Evolutionary conservation across 306 rosid genomes (phyloP).

Genomic region (Vigna nakashimae): DNA sequence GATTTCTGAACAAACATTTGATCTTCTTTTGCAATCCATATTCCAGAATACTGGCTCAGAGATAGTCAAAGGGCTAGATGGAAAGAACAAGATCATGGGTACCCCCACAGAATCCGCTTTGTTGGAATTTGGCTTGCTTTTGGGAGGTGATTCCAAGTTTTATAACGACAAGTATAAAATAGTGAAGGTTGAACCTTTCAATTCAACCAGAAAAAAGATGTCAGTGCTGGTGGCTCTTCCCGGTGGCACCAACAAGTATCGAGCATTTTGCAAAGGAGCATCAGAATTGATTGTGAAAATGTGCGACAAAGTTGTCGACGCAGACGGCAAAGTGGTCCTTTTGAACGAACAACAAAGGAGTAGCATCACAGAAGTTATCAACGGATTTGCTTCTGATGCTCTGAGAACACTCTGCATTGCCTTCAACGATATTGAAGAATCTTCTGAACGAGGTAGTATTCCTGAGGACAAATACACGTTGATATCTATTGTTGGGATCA

Average conservation of each 20-base stretch:
- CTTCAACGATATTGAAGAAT: constrained; percentile 60
- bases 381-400: constrained; percentile 74
- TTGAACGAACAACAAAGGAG: constrained; percentile 61
- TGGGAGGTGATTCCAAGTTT: constrained; percentile 62
- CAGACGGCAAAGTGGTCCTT: constrained; percentile 62
- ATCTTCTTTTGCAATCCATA: constrained; percentile 75
- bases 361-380: constrained; percentile 57
- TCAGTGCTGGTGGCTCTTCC: constrained; percentile 75
- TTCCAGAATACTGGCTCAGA: constrained; percentile 81
- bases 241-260: constrained; percentile 37
- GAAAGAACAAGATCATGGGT: constrained; percentile 64
- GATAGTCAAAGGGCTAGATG: constrained; percentile 67
- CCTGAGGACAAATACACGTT: constrained; percentile 70
- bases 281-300: constrained; percentile 68
- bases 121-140: constrained; percentile 71
- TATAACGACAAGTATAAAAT: constrained; percentile 59
- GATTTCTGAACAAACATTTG: constrained; percentile 46
- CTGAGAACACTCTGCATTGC: constrained; percentile 84
- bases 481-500: constrained; percentile 79
- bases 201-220: constrained; percentile 77
- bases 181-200: constrained; percentile 80
- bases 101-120: constrained; percentile 86
- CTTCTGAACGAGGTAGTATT: constrained; percentile 43
- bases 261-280: constrained; percentile 91
- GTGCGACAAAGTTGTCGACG: constrained; percentile 70